These are phyloP conservation scores for Trichoderma koningiopsis DNA, from an alignment of 2,329 filamentous ascomycete genomes.

Conservation along the genomic window DNA sequence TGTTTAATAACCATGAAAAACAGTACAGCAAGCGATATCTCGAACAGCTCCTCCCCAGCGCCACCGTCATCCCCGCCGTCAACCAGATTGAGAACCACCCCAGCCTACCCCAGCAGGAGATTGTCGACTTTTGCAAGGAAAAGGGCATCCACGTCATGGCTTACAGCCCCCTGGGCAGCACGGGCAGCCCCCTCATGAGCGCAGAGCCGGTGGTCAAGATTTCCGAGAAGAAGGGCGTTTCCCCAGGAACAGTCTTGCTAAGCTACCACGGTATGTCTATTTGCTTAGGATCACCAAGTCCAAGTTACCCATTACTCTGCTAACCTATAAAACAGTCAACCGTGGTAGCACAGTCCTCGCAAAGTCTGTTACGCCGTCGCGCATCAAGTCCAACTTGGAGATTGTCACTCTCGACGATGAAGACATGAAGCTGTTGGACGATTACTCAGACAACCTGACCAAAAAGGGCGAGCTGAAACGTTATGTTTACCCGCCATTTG, in stretches of 20 bases:
- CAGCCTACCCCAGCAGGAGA: slow-evolving; percentile 69
- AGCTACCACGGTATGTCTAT: slow-evolving; percentile 68
- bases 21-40: slow-evolving; percentile 60
- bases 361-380: slow-evolving; percentile 68
- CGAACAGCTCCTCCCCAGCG: slow-evolving; percentile 54
- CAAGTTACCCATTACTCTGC: neutral
- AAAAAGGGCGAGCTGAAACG: slow-evolving; percentile 57
- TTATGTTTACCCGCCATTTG: slow-evolving; percentile 71
- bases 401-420: slow-evolving; percentile 64
- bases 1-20: neutral
- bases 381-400: slow-evolving; percentile 71
- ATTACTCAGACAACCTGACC: slow-evolving; percentile 55
- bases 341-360: slow-evolving; percentile 71
- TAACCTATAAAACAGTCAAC: slow-evolving; percentile 52
- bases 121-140: slow-evolving; percentile 67
- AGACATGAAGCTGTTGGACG: slow-evolving; percentile 62
- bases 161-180: slow-evolving; percentile 68
- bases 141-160: slow-evolving; percentile 73
- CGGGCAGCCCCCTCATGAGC: slow-evolving; percentile 64
- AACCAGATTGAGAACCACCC: slow-evolving; percentile 79
- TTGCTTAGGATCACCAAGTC: too few species aligned
- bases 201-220: slow-evolving; percentile 64
- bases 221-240: slow-evolving; percentile 63
- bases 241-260: slow-evolving; percentile 64
- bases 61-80: slow-evolving; percentile 61